Conservation (phyloP, 805 yeast species). For the Starmerella floricola region DNA sequence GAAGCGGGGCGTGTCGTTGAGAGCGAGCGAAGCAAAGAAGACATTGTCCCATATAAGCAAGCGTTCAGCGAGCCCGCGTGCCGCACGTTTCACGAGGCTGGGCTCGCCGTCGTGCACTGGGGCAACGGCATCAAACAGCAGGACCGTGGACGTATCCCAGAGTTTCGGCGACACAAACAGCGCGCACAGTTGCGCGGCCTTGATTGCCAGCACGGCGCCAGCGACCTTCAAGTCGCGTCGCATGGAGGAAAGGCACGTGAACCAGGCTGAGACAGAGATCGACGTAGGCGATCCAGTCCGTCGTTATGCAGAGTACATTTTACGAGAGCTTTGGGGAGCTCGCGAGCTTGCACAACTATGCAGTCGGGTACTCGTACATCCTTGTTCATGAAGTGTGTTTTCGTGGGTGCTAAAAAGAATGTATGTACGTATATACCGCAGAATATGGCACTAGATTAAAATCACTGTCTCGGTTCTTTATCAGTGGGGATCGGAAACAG, state of each 20-base stretch:
- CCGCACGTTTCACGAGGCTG: not conserved
- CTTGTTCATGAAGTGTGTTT: too few relatives aligned
- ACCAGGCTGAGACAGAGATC: too few relatives aligned
- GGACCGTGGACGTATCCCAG: slow-evolving; percentile 34
- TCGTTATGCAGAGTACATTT: too few relatives aligned
- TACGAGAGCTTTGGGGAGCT: too few relatives aligned
- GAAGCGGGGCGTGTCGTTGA: slow-evolving; percentile 37
- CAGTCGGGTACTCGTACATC: too few relatives aligned
- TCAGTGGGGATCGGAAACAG: too few relatives aligned
- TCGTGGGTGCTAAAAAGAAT: too few relatives aligned
- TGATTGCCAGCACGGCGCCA: not conserved
- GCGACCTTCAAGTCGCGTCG: not conserved
- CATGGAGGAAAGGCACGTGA: not conserved
- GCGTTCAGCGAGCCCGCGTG: slow-evolving; percentile 20
- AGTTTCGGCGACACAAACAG: slow-evolving; percentile 4
- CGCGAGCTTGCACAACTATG: too few relatives aligned
- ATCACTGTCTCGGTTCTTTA: too few relatives aligned
- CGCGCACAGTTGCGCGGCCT: slow-evolving; percentile 1
- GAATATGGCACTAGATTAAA: too few relatives aligned
- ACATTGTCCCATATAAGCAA: slow-evolving; percentile 79
- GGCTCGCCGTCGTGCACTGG: not conserved
- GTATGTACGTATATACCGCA: too few relatives aligned
- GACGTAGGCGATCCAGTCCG: too few relatives aligned
- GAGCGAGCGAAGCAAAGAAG: slow-evolving; percentile 51
- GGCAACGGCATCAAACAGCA: slow-evolving; percentile 26